Base-by-base conservation (phyloP, 2,329 filamentous ascomycete species). In the Hymenotorrendiella dingleyae region DNA sequence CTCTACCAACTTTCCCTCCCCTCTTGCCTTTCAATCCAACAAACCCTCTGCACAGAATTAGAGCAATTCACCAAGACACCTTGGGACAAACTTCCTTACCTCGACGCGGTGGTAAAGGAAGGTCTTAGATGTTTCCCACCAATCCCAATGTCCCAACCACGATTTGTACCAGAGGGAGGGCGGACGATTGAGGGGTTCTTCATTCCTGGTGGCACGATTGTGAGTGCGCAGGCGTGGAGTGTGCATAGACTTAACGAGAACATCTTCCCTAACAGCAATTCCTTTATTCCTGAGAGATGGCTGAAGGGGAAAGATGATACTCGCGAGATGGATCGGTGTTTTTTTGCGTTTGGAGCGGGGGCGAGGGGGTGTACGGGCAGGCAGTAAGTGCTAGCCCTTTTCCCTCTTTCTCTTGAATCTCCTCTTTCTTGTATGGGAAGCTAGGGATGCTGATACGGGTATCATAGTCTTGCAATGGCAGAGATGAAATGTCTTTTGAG, bases 221-320 rank as follows among this genome's bases (percentile, higher is more conserved):
- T 80, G 38, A 80, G 78, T 56, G 73, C 72, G 48, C 78, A 82
- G 60, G 72, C 78, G 1, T 77, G 72, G 55, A 80, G 77, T 9
- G 67, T 80, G 24, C 76, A 82, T 49, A 71, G 73, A 16, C 66
- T 78, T 43, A 74, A 82, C 50, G 60, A 65, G 9, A 72, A 80
- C 43, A 82, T 88, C 1, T 97, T 94, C 60, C 80, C 83, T 1
- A 74, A 89, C 32, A 84, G 89, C 0, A 84, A 94, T 47, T 65
- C 63, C 5, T 96, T 90, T 58, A 72, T 82, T 38, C 90, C 90
- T 0, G 85, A 91, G 43, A 75, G 91, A 53, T 96, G 90, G 90
- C 76, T 95, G 39, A n/a, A 12, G 50, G 78, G 74, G 12, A 71
- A 74, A 7, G 74, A 82, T 34, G 87, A 86, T 2, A 86, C 91